phyloP scores from a whole-genome alignment of 352 stramenopile genomes.

The Phytophthora meadii region DNA sequence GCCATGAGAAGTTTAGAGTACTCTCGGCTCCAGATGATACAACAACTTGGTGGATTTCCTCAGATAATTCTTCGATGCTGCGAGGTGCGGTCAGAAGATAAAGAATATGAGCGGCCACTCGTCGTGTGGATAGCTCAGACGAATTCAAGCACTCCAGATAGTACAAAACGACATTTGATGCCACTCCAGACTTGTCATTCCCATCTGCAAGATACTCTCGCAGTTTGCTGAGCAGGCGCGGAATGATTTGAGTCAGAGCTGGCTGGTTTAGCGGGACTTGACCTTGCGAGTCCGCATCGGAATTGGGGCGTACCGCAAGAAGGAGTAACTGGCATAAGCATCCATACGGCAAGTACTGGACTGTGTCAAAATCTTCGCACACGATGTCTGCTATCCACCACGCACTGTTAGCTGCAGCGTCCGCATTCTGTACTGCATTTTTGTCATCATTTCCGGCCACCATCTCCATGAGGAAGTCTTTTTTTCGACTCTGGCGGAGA shows the following conservation, averaged over 20 bases:
- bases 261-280: constrained; percentile 41
- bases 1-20: constrained; percentile 75
- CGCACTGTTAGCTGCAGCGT: constrained; percentile 38
- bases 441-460: constrained; percentile 61
- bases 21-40: constrained; percentile 23
- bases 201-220: constrained; percentile 57
- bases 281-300: constrained; percentile 8
- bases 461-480: constrained; percentile 91
- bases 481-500: constrained; percentile 76
- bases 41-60: constrained; percentile 30
- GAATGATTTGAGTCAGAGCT: constrained; percentile 55
- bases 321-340: constrained; percentile 85
- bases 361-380: constrained; percentile 82
- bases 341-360: constrained; percentile 79
- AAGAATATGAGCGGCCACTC: constrained; percentile 72
- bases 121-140: constrained; percentile 50
- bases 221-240: constrained; percentile 61
- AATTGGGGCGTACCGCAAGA: constrained; percentile 49
- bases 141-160: constrained; percentile 79
- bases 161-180: constrained; percentile 67
- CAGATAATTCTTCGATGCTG: constrained; percentile 38
- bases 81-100: constrained; percentile 52
- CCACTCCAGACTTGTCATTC: constrained; percentile 40
- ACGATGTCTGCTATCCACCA: constrained; percentile 92
- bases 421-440: constrained; percentile 18